Base-by-base conservation (phyloP, 2,329 filamentous ascomycete species). In the Torrubiellomyces zombiae region DNA sequence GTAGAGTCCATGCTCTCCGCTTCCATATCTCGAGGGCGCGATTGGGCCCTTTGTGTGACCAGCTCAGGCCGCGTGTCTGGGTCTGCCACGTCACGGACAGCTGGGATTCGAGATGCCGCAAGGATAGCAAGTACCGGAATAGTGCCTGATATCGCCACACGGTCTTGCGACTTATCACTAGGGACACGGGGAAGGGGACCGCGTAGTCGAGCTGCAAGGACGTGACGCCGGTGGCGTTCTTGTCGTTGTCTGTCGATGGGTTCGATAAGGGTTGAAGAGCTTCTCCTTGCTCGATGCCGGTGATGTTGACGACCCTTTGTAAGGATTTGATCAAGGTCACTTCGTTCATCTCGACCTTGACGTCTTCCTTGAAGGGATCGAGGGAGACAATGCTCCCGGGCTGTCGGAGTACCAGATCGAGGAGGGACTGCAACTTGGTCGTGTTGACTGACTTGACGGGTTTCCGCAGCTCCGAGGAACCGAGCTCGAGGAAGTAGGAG, bases 341-440 rank as follows among this genome's bases (percentile, higher is more conserved):
- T 38, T 93, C 83, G 47, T 94, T 94, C 78, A 95, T 94, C 41
- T 85, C 76, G 13, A 98, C 82, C 50, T 91, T 92, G 49, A 98
- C 81, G 44, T 98, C 86, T 53, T 98, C 89, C 45, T 95, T 98
- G 63, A 92, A 98, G 0, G 86, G 83, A 45, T 98, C 89, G 29
- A 92, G 67, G 1, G 85, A 83, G 9, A 92, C 86, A 23, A 93
- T 78, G 40, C 79, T 94, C 20, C 89, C 89, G 2, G 89, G 83
- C 42, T 98, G 89, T n/a, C 89, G 81, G 24, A 98, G 64, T 1
- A 94, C 86, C 14, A 95, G 67, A 47, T 98, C 89, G n/a, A 98
- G 68, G 15, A 98, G 60, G 7, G 83, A 94, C 48, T 98, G 89
- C 20, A 98, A 62, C 50, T 98, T 98, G 48, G 74, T 74, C 28